Conservation (phyloP, 345 rosid genomes). For the Brassica nigra region DNA sequence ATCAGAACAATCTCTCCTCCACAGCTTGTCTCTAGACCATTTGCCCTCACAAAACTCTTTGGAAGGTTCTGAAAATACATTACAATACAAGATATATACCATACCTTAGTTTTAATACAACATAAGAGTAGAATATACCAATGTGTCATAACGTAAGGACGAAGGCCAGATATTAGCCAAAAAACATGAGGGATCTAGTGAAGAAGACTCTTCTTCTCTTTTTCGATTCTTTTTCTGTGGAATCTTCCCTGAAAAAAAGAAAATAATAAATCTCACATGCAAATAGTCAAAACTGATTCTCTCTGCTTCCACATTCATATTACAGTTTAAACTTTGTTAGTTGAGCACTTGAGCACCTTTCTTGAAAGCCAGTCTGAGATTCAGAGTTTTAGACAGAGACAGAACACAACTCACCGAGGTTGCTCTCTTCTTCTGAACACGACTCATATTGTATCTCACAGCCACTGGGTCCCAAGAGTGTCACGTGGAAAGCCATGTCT, state of each 20-base stretch:
- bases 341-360: background rate
- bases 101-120: too few species aligned
- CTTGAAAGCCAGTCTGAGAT: background rate
- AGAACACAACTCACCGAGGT: conserved; percentile 18
- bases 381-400: background rate
- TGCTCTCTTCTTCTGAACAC: background rate
- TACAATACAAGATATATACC: background rate
- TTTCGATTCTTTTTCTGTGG: background rate
- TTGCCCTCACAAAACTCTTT: background rate
- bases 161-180: background rate
- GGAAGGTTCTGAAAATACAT: background rate
- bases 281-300: background rate
- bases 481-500: conserved; percentile 23
- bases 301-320: background rate
- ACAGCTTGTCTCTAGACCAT: background rate
- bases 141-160: background rate
- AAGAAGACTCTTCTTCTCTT: background rate
- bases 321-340: background rate
- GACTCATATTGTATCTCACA: conserved; percentile 26
- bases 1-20: conserved; percentile 11
- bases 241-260: background rate
- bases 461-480: conserved; percentile 14
- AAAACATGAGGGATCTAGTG: background rate
- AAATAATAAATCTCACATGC: background rate
- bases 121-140: background rate